Conservation (phyloP, 1,284 basidiomycete genomes). For the Sporisorium scitamineum region DNA sequence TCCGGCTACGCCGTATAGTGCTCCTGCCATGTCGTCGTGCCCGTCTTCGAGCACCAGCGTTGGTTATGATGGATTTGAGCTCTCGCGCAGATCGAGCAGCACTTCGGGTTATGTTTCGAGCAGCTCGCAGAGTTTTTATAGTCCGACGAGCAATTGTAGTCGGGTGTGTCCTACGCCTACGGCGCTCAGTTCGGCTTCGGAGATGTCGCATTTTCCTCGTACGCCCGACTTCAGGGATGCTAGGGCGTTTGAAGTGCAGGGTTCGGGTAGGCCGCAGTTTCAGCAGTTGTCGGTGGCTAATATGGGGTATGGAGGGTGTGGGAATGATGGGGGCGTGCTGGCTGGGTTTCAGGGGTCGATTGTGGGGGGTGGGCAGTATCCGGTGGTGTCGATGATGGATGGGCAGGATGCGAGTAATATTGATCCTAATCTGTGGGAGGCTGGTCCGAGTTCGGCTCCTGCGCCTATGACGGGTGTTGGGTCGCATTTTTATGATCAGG, state of each 20-base stretch:
- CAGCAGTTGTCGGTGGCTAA: conserved; percentile 29
- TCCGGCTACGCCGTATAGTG: conserved; percentile 28
- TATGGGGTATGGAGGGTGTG: conserved; percentile 19
- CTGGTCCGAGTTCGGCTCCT: conserved; percentile 3
- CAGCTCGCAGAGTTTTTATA: conserved; percentile 25
- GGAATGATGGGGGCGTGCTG: conserved; percentile 7
- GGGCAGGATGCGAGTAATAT: conserved; percentile 18
- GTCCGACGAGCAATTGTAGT: conserved; percentile 22
- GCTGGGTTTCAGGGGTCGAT: conserved; percentile 11
- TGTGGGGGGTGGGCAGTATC: conserved; percentile 4
- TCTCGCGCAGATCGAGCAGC: conserved; percentile 26
- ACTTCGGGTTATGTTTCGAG: conserved; percentile 31
- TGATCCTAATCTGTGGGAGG: conserved; percentile 30
- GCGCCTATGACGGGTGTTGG: conserved; percentile 12
- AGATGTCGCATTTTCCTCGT: conserved; percentile 33
- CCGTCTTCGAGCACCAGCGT: conserved; percentile 27
- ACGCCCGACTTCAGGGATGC: conserved; percentile 35
- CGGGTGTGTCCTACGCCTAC: conserved; percentile 28
- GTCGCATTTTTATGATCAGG: conserved; percentile 25
- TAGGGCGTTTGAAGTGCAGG: conserved; percentile 14
- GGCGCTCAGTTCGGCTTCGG: conserved; percentile 32
- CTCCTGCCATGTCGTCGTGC: conserved; percentile 34
- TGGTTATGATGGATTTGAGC: conserved; percentile 18
- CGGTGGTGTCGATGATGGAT: conserved; percentile 19
- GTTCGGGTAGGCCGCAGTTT: conserved; percentile 18